Conservation (phyloP, 1,284 basidiomycete genomes). For the Sporisorium sorghi region DNA sequence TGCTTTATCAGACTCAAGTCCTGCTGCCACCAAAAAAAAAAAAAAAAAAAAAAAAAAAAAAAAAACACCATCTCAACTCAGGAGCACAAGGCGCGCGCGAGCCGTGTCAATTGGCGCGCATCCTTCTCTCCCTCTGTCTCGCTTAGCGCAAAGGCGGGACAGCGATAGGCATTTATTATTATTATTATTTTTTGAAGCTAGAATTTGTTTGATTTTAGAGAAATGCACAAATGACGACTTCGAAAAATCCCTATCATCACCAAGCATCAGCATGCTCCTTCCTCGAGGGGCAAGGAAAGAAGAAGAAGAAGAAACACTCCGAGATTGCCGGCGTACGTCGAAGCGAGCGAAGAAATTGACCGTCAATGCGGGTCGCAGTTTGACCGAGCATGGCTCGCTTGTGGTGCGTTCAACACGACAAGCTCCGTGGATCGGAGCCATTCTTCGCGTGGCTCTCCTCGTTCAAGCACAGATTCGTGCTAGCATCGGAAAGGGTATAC, state of each 20-base stretch:
- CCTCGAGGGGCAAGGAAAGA: too few species aligned
- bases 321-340: not conserved
- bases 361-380: not conserved
- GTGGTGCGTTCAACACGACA: not conserved
- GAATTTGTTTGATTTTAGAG: conserved; percentile 1
- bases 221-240: not conserved
- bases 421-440: too few species aligned
- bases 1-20: too few species aligned
- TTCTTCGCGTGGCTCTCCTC: not conserved
- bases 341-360: not conserved
- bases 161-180: not conserved
- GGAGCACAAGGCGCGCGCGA: not conserved
- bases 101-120: not conserved
- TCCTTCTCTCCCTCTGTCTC: too few species aligned
- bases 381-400: not conserved
- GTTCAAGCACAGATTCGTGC: not conserved
- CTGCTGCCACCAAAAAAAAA: too few species aligned
- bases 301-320: not conserved
- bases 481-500: not conserved
- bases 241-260: too few species aligned
- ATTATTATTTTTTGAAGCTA: too few species aligned
- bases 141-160: too few species aligned
- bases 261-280: conserved; percentile 8
- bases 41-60: too few species aligned
- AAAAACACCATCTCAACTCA: too few species aligned